These are phyloP conservation scores for Colletotrichum tabaci DNA, from an alignment of 2,329 filamentous ascomycete species.

Conservation along the genomic window DNA sequence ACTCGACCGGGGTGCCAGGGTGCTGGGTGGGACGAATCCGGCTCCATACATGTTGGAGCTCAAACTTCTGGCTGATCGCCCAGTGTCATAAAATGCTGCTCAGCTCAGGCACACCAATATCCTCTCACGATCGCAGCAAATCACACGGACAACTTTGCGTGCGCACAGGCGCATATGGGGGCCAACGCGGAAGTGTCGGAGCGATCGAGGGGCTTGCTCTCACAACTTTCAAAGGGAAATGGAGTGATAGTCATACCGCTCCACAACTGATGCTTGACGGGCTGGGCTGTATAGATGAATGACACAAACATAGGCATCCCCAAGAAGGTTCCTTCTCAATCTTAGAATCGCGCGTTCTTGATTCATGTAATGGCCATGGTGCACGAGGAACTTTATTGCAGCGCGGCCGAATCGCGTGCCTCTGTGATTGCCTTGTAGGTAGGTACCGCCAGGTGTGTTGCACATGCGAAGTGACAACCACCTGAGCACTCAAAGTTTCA, in stretches of 20 bases:
- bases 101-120: conserved; percentile 38
- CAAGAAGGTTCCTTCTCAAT: conserved; percentile 2
- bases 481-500: not conserved
- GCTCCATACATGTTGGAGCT: conserved; percentile 41
- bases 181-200: conserved; percentile 40
- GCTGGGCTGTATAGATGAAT: conserved; percentile 16
- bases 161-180: conserved; percentile 28
- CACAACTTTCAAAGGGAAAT: not conserved
- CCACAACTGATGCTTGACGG: conserved; percentile 14
- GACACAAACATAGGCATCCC: not conserved
- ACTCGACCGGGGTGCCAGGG: conserved; percentile 36
- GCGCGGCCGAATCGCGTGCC: conserved; percentile 14
- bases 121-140: conserved; percentile 25
- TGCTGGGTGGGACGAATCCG: conserved; percentile 31
- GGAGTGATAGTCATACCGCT: not conserved
- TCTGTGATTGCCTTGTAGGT: not conserved
- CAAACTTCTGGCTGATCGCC: conserved; percentile 40
- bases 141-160: conserved; percentile 30
- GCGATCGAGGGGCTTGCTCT: conserved; percentile 9
- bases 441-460: not conserved
- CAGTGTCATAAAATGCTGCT: conserved; percentile 38
- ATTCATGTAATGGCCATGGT: not conserved
- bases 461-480: not conserved
- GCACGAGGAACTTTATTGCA: not conserved
- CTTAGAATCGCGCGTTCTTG: conserved; percentile 6